phyloP scores from a whole-genome alignment of 176 grass and related monocot species.

The Melocanna baccifera region DNA sequence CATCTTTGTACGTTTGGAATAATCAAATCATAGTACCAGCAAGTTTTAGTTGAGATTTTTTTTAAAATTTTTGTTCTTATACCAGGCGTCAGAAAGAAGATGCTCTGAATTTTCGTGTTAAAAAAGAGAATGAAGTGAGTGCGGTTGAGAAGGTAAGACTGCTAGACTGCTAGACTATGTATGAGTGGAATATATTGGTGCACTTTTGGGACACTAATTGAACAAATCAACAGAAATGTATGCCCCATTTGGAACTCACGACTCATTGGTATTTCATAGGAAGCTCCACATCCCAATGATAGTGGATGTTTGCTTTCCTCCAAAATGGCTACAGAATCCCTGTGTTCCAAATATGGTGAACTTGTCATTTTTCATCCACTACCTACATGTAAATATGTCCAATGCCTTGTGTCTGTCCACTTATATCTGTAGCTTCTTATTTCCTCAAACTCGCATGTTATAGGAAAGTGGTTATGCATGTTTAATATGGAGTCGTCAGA shows the following conservation, averaged over 20 bases:
- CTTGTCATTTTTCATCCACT: background rate
- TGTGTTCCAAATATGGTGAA: background rate
- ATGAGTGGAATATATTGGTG: background rate
- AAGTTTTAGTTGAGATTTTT: conserved; percentile 9
- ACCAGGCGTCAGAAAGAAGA: conserved; percentile 94
- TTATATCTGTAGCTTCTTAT: background rate
- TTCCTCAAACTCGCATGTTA: conserved; percentile 5
- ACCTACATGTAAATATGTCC: background rate
- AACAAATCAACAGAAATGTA: background rate
- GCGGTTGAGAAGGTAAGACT: conserved; percentile 69
- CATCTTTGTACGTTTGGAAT: background rate
- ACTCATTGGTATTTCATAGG: background rate
- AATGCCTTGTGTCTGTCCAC: background rate
- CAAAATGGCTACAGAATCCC: background rate
- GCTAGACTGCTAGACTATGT: background rate
- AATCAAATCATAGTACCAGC: background rate
- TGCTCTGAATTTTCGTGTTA: conserved; percentile 84
- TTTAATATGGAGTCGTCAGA: background rate
- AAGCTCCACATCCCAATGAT: background rate
- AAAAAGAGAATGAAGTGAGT: conserved; percentile 88
- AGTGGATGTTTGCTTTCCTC: background rate
- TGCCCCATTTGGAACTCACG: background rate
- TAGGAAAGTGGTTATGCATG: conserved; percentile 15
- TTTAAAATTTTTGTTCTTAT: conserved; percentile 10
- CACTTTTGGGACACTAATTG: conserved; percentile 1